These are phyloP conservation scores for Sordaria brevicollis DNA, from an alignment of 495 filamentous ascomycete genomes.

Conservation along the genomic window DNA sequence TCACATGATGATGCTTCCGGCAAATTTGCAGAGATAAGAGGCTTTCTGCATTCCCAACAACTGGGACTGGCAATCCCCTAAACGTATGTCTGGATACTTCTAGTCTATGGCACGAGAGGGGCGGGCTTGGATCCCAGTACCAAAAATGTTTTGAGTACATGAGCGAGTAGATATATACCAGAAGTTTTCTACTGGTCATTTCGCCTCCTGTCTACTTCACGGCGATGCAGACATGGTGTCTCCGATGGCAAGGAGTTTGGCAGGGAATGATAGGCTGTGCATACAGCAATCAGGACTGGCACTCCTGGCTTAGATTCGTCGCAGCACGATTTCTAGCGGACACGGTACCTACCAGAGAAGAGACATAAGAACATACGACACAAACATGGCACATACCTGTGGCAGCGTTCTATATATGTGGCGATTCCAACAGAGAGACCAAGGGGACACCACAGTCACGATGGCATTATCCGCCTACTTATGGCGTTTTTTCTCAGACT, in stretches of 20 bases:
- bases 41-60: background rate
- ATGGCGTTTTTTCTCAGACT: background rate
- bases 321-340: no score
- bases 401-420: background rate
- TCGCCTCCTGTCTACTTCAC: background rate
- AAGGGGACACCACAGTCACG: background rate
- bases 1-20: background rate
- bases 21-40: background rate
- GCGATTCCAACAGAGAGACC: background rate
- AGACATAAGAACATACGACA: no score
- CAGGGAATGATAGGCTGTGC: background rate
- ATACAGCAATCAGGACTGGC: background rate
- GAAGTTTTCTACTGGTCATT: background rate
- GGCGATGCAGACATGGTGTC: background rate
- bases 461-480: background rate
- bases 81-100: background rate
- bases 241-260: background rate
- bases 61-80: background rate
- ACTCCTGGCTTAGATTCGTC: background rate
- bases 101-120: background rate
- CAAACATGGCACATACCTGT: background rate
- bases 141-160: background rate
- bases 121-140: background rate
- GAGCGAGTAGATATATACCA: background rate
- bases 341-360: no score